Evolutionary conservation across 2,329 filamentous ascomycete genomes (phyloP).

Genomic region (Exophiala dermatitidis): DNA sequence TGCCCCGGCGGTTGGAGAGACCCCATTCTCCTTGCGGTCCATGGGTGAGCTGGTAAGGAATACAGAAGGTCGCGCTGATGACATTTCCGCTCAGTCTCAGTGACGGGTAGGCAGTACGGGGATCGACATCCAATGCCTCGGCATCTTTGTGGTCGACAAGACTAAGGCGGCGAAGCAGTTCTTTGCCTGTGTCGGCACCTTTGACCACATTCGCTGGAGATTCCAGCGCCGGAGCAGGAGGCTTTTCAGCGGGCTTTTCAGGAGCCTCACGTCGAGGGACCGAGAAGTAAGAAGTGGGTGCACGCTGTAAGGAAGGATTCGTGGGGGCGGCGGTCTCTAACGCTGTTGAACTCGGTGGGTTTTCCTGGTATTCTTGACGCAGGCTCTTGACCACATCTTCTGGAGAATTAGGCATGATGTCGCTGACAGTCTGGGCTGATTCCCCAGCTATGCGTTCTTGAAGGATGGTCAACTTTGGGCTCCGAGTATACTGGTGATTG

Average conservation of each 20-base stretch:
- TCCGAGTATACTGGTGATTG: background rate
- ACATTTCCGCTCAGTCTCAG: slow-evolving; percentile 55
- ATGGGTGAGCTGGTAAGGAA: slow-evolving; percentile 54
- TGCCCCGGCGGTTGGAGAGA: slow-evolving; percentile 69
- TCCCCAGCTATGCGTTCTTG: background rate
- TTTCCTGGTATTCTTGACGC: background rate
- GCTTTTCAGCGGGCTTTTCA: slow-evolving; percentile 22
- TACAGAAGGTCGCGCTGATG: slow-evolving; percentile 57
- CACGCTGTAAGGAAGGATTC: slow-evolving; percentile 29
- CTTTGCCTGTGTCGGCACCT: slow-evolving; percentile 42
- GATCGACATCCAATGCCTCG: slow-evolving; percentile 42
- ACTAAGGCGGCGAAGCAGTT: slow-evolving; percentile 49
- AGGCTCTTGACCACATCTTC: background rate
- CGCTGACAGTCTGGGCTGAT: background rate
- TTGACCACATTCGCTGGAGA: slow-evolving; percentile 39
- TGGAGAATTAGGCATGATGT: background rate
- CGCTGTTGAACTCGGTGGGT: slow-evolving; percentile 4
- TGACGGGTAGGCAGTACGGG: slow-evolving; percentile 49
- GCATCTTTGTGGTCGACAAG: slow-evolving; percentile 31
- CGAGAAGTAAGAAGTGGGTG: slow-evolving; percentile 20
- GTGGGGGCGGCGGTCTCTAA: background rate
- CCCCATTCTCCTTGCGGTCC: slow-evolving; percentile 53
- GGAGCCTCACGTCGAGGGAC: slow-evolving; percentile 21
- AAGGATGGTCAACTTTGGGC: background rate
- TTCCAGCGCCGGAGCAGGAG: slow-evolving; percentile 2